Evolutionary conservation across 768 basidiomycete species (phyloP).

Genomic region (Trametes cubensis): DNA sequence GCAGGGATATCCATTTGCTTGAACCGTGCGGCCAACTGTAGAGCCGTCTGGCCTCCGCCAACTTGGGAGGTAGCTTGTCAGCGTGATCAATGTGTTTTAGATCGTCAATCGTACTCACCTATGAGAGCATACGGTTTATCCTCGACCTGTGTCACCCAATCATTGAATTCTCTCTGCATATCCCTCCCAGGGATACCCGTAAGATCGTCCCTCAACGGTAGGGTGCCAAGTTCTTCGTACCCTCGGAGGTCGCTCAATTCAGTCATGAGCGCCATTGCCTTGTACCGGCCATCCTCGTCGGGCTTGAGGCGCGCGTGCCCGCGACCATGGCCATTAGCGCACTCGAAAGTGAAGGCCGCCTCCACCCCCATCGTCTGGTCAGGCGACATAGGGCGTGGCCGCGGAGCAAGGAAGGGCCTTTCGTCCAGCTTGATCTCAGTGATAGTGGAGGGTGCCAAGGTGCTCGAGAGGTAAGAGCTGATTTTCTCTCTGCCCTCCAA

Average conservation of each 20-base stretch:
- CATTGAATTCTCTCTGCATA: conserved; percentile 32
- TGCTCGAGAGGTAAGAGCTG: conserved; percentile 34
- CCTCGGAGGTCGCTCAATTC: conserved; percentile 38
- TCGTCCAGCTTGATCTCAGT: conserved; percentile 35
- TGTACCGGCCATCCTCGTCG: conserved; percentile 33
- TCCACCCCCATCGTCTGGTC: conserved; percentile 34
- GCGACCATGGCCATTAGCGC: conserved; percentile 35
- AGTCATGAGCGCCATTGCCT: conserved; percentile 41
- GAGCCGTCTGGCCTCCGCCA: conserved; percentile 68
- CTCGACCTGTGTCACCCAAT: conserved; percentile 42
- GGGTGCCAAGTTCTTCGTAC: conserved; percentile 37
- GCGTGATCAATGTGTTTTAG: conserved; percentile 17
- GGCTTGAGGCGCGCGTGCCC: conserved; percentile 41
- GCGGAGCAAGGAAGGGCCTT: conserved; percentile 24
- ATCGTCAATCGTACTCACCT: background rate
- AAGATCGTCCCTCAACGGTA: conserved; percentile 38
- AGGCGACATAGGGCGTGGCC: conserved; percentile 18
- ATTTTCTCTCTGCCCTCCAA: conserved; percentile 41
- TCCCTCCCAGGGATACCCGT: conserved; percentile 40
- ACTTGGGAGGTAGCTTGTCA: conserved; percentile 30
- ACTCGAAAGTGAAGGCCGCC: conserved; percentile 43
- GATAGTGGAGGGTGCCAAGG: conserved; percentile 30
- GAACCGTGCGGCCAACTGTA: conserved; percentile 67
- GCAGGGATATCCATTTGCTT: conserved; percentile 53
- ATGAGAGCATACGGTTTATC: conserved; percentile 38